phyloP scores from a whole-genome alignment of 2,329 filamentous ascomycete species.

The Trichoderma atroviride region DNA sequence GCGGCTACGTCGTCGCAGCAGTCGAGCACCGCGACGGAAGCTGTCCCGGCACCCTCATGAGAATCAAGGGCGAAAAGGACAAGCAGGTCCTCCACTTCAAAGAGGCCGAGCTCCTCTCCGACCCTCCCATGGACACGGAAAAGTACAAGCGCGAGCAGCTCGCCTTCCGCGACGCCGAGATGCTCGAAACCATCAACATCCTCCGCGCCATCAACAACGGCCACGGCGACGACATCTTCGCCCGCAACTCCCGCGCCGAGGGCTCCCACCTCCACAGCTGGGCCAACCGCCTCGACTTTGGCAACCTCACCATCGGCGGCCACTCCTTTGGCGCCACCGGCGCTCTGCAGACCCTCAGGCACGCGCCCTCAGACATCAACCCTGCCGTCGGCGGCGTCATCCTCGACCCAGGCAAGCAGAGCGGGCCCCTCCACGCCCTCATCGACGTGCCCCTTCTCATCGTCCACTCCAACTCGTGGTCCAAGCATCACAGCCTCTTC shows the following conservation, averaged over 20 bases:
- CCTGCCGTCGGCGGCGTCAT: slow-evolving; percentile 59
- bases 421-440: slow-evolving; percentile 62
- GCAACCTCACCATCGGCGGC: slow-evolving; percentile 59
- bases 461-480: slow-evolving; percentile 68
- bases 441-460: slow-evolving; percentile 62
- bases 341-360: slow-evolving; percentile 61
- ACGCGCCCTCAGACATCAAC: slow-evolving; percentile 40
- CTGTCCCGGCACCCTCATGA: slow-evolving; percentile 49
- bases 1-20: slow-evolving; percentile 52
- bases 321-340: slow-evolving; percentile 69
- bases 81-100: slow-evolving; percentile 41
- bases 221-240: slow-evolving; percentile 40
- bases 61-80: slow-evolving; percentile 36
- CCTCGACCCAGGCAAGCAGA: slow-evolving; percentile 67
- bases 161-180: slow-evolving; percentile 54
- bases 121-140: slow-evolving; percentile 40
- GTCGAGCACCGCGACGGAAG: slow-evolving; percentile 58
- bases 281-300: slow-evolving; percentile 54
- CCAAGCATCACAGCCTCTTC: slow-evolving; percentile 55
- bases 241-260: slow-evolving; percentile 51
- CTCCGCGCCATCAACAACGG: slow-evolving; percentile 47
- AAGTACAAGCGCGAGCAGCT: slow-evolving; percentile 52
- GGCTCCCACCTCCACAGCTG: slow-evolving; percentile 53
- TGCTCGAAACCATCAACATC: slow-evolving; percentile 48
- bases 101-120: slow-evolving; percentile 39